Conservation (phyloP, 768 basidiomycete species). For the Lentinula guzmanii region DNA sequence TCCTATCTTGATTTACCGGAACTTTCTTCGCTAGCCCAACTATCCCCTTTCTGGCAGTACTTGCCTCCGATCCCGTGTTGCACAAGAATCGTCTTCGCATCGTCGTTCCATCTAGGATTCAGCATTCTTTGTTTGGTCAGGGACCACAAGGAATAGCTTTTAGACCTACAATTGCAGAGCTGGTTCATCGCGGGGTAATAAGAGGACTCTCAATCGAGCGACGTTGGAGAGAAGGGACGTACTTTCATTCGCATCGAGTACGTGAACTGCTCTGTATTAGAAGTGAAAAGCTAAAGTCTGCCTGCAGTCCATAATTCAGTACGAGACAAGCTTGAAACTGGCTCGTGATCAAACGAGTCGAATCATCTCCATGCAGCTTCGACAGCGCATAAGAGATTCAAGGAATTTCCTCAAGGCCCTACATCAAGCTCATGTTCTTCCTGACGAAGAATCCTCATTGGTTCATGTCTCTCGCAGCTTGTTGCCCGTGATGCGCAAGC, state of each 20-base stretch:
- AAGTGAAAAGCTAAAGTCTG: not conserved
- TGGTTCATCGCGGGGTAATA: constrained; percentile 66
- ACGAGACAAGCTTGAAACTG: constrained; percentile 51
- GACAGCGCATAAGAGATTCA: constrained; percentile 34
- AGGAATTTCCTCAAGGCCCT: constrained; percentile 32
- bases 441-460: constrained; percentile 58
- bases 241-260: constrained; percentile 59
- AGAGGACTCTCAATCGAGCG: constrained; percentile 62
- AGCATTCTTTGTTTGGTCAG: constrained; percentile 57
- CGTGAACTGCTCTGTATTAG: constrained; percentile 15
- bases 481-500: constrained; percentile 54
- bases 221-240: constrained; percentile 59
- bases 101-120: constrained; percentile 60
- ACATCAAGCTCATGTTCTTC: constrained; percentile 47
- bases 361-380: constrained; percentile 49
- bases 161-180: constrained; percentile 59
- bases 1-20: constrained; percentile 74
- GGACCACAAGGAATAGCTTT: constrained; percentile 49
- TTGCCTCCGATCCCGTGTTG: constrained; percentile 59
- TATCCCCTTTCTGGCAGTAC: constrained; percentile 36
- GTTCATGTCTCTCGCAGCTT: constrained; percentile 52
- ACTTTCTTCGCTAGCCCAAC: constrained; percentile 45
- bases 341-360: constrained; percentile 48
- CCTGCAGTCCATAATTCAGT: constrained; percentile 62
- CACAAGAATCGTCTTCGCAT: constrained; percentile 57